These are phyloP conservation scores for Gastrolobium bilobum DNA, from an alignment of 306 rosid genomes.

Conservation along the genomic window DNA sequence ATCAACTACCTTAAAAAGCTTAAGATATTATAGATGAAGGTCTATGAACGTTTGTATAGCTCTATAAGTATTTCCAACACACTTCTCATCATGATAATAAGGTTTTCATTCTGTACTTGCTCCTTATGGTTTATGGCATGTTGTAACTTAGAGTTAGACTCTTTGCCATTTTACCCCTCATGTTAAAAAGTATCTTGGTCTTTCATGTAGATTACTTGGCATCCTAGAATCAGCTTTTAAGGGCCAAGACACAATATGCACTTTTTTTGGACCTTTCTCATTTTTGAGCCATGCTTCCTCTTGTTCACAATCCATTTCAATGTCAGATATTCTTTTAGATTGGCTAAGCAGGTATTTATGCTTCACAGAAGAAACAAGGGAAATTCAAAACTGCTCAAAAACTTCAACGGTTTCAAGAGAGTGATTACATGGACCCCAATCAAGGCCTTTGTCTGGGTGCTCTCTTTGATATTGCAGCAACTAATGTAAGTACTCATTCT, in stretches of 20 bases:
- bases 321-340: conserved; percentile 39
- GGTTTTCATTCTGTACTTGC: conserved; percentile 23
- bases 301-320: conserved; percentile 39
- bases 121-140: conserved; percentile 19
- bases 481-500: conserved; percentile 69
- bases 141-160: neutral
- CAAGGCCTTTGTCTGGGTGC: conserved; percentile 95
- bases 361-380: conserved; percentile 81
- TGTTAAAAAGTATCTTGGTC: conserved; percentile 22
- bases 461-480: conserved; percentile 94
- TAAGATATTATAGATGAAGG: conserved; percentile 23
- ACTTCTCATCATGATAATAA: conserved; percentile 3
- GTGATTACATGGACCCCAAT: conserved; percentile 89
- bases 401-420: conserved; percentile 82
- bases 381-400: conserved; percentile 64
- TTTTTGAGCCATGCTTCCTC: conserved; percentile 26
- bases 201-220: conserved; percentile 30
- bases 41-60: neutral
- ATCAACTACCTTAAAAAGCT: conserved; percentile 14
- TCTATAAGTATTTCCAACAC: conserved; percentile 25
- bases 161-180: conserved; percentile 8
- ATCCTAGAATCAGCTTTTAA: conserved; percentile 35
- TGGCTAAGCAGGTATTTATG: conserved; percentile 40
- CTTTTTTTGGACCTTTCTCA: conserved; percentile 16
- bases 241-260: conserved; percentile 24